Base-by-base conservation (phyloP, 2,329 filamentous ascomycete species). In the Cladorrhinum sp. region DNA sequence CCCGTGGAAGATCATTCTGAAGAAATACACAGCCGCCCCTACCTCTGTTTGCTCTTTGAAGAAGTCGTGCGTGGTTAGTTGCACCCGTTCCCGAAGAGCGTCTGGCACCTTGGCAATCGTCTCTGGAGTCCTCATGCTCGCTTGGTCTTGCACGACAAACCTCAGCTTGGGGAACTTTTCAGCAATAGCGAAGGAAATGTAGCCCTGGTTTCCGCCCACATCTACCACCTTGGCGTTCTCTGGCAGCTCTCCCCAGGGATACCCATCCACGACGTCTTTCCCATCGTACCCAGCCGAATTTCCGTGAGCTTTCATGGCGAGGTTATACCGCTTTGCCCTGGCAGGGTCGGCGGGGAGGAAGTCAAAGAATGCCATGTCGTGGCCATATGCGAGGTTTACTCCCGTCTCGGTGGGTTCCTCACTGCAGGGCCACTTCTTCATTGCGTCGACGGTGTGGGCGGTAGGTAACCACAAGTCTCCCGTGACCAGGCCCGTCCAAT, bases 351-450 rank as follows among this genome's bases (percentile, higher is more conserved):
- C 62, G 51, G 70, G 68, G 10, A 73, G 48, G 42, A 72, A 70
- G 49, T 71, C 66, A 49, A 71, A 75, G 59, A 70, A 69, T 1
- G 67, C 56, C 7, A 65, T 30, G 8, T 59, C 12, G 46, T 73
- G 65, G 10, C 64, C 62, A 42, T 70, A 68, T 2, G 70, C 66
- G 12, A 72, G 60, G 24, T 72, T 73, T 42, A 74, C 65, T 52
- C 70, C 69, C 5, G 75, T 75, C 63, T 77, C 67, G 10, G 67
- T 74, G 0, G 70, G 65, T 46, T 77, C 74, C 30, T 73, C 62
- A n/a, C 70, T 74, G 16, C 59, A 68, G 0, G 74, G 74, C 74
- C 74, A 77, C 58, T 66, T 73, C 49, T 70, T 66, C 68, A 76
- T 69, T 3, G 74, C 73, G 1, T 70, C 66, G 2, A 74, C 68